These are phyloP conservation scores for Sugiyamaella grinbergsii DNA, from an alignment of 1,139 yeast genomes.

Conservation along the genomic window DNA sequence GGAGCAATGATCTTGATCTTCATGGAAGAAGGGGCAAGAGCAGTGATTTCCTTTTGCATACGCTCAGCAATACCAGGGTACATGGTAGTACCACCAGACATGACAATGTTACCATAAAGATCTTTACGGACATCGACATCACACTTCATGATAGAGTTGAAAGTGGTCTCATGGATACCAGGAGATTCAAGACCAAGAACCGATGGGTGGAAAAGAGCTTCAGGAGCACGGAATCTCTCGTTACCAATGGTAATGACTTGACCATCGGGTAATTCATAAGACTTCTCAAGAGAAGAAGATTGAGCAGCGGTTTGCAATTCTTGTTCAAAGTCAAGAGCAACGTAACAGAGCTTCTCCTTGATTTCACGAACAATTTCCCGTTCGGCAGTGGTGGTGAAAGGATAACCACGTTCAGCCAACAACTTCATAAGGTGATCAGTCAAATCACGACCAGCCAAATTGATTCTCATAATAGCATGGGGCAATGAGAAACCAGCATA, in stretches of 20 bases:
- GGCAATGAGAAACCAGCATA: conserved; percentile 99
- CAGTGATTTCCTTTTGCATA: conserved; percentile 99
- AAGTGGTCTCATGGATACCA: conserved; percentile 99
- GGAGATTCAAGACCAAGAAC: conserved; percentile 97
- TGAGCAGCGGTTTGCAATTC: conserved; percentile 99
- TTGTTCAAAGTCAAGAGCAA: conserved; percentile 94
- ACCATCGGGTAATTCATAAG: conserved; percentile 99
- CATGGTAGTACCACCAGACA: conserved; percentile 99
- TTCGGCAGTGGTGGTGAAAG: conserved; percentile 98
- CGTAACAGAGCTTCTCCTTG: conserved; percentile 98
- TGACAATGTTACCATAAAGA: conserved; percentile 97
- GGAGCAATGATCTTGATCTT: conserved; percentile 99
- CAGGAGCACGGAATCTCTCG: conserved; percentile 99
- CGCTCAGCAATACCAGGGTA: conserved; percentile 99
- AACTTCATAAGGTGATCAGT: conserved; percentile 99
- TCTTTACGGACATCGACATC: conserved; percentile 99
- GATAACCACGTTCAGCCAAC: conserved; percentile 97
- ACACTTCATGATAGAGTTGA: conserved; percentile 99
- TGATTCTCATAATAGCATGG: conserved; percentile 98
- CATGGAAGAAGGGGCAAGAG: conserved; percentile 99
- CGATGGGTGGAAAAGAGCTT: conserved; percentile 98
- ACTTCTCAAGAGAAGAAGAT: conserved; percentile 97
- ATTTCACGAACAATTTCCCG: conserved; percentile 99
- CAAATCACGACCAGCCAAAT: conserved; percentile 99
- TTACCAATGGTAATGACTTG: conserved; percentile 99